These are phyloP conservation scores for Sarocladium oryzae DNA, from an alignment of 2,329 filamentous ascomycete genomes.

Conservation along the genomic window DNA sequence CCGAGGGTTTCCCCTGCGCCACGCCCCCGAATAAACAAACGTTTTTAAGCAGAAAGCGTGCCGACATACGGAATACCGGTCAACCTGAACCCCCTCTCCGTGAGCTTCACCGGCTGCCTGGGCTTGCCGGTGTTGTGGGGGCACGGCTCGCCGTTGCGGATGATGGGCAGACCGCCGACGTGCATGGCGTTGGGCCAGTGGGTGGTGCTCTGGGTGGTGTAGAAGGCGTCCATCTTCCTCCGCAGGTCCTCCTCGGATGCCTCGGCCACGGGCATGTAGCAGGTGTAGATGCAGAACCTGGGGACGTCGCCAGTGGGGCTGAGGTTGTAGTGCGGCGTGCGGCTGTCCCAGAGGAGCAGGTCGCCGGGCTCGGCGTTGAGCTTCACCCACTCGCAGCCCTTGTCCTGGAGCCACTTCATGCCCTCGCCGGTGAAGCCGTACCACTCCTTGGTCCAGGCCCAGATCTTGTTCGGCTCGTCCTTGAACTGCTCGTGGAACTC, in stretches of 20 bases:
- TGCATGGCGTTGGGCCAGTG: not conserved
- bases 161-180: not conserved
- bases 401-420: slow-evolving; percentile 28
- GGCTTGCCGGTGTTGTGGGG: no score
- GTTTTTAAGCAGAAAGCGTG: no score
- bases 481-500: slow-evolving; percentile 28
- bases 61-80: not conserved
- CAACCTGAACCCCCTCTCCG: not conserved
- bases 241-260: not conserved
- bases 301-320: not conserved
- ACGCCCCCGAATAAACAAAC: no score
- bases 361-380: slow-evolving; percentile 28
- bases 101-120: no score
- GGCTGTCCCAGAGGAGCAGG: slow-evolving; percentile 27
- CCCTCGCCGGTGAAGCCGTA: slow-evolving; percentile 29
- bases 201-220: not conserved
- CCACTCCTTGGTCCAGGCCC: slow-evolving; percentile 29
- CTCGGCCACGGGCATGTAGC: not conserved
- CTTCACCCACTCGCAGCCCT: slow-evolving; percentile 19
- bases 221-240: slow-evolving; percentile 2
- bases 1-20: no score
- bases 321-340: slow-evolving; percentile 15
- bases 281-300: not conserved
- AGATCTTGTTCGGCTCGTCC: slow-evolving; percentile 24
- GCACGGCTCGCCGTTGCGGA: not conserved